These are phyloP conservation scores for Tetrapisispora phaffii DNA, from an alignment of 805 yeast genomes.

Conservation along the genomic window DNA sequence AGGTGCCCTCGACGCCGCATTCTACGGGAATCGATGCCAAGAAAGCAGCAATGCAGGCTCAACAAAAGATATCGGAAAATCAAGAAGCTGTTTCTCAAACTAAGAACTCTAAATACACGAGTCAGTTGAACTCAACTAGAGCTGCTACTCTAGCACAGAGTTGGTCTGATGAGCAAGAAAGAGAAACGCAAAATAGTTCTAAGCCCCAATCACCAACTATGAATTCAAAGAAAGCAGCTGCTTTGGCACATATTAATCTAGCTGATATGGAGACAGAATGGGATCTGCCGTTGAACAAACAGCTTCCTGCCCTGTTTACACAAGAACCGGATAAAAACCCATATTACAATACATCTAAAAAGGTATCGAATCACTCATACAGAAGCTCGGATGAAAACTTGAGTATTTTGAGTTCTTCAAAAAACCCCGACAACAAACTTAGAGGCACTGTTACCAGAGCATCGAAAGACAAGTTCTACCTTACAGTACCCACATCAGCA, in stretches of 20 bases:
- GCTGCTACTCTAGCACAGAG: neutral
- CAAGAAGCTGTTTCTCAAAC: too few relatives aligned
- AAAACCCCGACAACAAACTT: neutral
- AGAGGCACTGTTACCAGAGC: neutral
- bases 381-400: neutral
- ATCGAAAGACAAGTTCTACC: neutral
- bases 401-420: neutral
- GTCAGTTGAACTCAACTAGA: neutral
- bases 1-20: neutral
- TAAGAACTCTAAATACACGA: neutral
- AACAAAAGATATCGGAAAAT: neutral
- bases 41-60: neutral
- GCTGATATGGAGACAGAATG: conserved; percentile 7
- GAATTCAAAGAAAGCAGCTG: conserved; percentile 14
- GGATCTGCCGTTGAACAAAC: conserved; percentile 3
- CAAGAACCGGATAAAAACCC: neutral
- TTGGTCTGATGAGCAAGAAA: neutral
- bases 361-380: neutral
- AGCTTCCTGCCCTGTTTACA: neutral
- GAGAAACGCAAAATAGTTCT: too few relatives aligned
- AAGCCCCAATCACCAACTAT: conserved; percentile 1
- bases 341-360: neutral
- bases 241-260: conserved; percentile 15
- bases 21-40: neutral
- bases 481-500: neutral